These are phyloP conservation scores for Eutrema salsugineum DNA, from an alignment of 441 rosid genomes.

Conservation along the genomic window DNA sequence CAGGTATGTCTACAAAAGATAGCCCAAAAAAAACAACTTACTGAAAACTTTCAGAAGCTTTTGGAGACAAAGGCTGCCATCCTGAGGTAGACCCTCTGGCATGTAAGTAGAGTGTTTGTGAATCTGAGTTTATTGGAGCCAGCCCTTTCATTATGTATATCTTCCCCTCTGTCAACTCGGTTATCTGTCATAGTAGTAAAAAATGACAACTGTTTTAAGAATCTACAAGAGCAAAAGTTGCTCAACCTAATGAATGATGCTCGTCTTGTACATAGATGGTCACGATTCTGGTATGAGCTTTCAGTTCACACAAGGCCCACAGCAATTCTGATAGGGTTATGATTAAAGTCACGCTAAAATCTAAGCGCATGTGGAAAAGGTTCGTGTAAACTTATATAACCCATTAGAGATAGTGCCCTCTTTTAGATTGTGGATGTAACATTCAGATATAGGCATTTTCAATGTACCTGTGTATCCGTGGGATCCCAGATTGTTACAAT, in stretches of 20 bases:
- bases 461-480: constrained; percentile 76
- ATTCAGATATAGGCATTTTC: constrained; percentile 9
- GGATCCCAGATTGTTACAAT: constrained; percentile 95
- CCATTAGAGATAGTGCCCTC: not conserved
- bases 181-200: constrained; percentile 41
- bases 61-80: constrained; percentile 61
- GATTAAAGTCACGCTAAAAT: not conserved
- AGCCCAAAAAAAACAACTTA: constrained; percentile 35
- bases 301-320: not conserved
- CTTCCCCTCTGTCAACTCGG: constrained; percentile 76
- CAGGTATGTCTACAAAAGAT: constrained; percentile 8
- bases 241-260: not conserved
- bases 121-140: constrained; percentile 56
- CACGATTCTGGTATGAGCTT: not conserved
- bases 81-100: constrained; percentile 67
- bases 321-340: not conserved
- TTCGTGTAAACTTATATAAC: not conserved
- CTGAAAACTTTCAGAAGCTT: constrained; percentile 47
- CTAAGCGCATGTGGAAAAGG: not conserved
- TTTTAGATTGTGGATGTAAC: not conserved
- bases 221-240: not conserved
- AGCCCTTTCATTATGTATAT: constrained; percentile 69
- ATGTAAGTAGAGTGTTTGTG: constrained; percentile 75
- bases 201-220: constrained; percentile 2
- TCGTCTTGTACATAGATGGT: not conserved